A percentile compares a stretch with the other conserved stretches of the same genome.
Evolutionary conservation across 2,329 filamentous ascomycete species (phyloP).

Genomic region (Aphanoascus verrucosus): DNA sequence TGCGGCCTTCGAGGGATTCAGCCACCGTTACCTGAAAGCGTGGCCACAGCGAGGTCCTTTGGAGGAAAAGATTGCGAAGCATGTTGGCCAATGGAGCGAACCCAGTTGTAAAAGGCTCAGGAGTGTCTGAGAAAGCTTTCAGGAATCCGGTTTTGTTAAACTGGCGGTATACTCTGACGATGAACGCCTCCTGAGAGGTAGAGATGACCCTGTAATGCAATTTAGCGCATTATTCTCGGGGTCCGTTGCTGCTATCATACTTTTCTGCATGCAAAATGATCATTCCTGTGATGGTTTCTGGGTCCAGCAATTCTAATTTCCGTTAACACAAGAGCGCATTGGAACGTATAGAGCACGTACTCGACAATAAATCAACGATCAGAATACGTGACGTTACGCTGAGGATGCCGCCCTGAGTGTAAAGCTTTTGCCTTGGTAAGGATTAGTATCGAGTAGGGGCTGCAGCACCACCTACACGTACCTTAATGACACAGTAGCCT

Average conservation of each 20-base stretch:
- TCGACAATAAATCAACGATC: conserved; percentile 84
- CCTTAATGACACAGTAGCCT: conserved; percentile 68
- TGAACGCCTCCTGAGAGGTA: conserved; percentile 88
- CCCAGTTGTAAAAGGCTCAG: conserved; percentile 78
- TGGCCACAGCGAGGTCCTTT: conserved; percentile 82
- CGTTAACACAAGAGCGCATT: not conserved
- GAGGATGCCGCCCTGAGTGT: conserved; percentile 78
- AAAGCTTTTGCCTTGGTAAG: conserved; percentile 67
- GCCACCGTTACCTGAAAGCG: conserved; percentile 87
- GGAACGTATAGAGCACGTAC: conserved; percentile 23
- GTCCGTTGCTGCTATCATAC: conserved; percentile 22
- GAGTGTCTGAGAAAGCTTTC: conserved; percentile 90
- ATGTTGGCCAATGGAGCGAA: conserved; percentile 81
- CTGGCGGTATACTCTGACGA: conserved; percentile 83
- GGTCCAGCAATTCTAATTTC: conserved; percentile 51
- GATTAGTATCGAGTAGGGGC: conserved; percentile 18
- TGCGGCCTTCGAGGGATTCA: conserved; percentile 76
- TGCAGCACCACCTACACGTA: conserved; percentile 18
- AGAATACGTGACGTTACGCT: conserved; percentile 93
- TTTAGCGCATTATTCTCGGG: not conserved
- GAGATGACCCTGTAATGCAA: conserved; percentile 52
- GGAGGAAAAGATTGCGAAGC: conserved; percentile 84
- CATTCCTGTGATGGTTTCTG: conserved; percentile 76
- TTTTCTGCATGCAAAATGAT: conserved; percentile 78
- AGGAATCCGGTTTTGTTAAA: conserved; percentile 89